These are phyloP conservation scores for Colletotrichum kahawae DNA, from an alignment of 2,329 filamentous ascomycete species.

Conservation along the genomic window DNA sequence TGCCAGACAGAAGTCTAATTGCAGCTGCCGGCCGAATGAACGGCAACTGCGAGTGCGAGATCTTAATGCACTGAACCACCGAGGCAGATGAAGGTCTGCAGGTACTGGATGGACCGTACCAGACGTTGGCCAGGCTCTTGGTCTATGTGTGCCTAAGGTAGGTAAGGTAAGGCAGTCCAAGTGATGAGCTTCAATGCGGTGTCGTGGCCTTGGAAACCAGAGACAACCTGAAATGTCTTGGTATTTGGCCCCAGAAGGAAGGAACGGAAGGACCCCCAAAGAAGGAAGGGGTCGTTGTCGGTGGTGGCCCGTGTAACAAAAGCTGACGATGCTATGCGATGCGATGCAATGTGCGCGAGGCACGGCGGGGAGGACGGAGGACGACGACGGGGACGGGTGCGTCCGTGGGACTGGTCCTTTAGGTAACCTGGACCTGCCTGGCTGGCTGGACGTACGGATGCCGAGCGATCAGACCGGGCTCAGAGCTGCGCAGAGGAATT, in stretches of 20 bases:
- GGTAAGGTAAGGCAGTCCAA: background rate
- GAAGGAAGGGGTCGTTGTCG: background rate
- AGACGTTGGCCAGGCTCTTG: background rate
- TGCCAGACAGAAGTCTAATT: background rate
- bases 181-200: background rate
- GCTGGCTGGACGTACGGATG: background rate
- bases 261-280: background rate
- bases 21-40: background rate
- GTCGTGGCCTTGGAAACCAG: background rate
- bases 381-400: background rate
- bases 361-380: background rate
- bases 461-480: background rate
- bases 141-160: background rate
- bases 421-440: background rate
- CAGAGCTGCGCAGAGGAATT: background rate
- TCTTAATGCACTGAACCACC: background rate
- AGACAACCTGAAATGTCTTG: background rate
- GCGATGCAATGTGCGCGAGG: background rate
- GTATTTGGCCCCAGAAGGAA: background rate
- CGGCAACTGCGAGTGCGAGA: background rate
- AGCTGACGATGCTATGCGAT: background rate
- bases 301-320: background rate
- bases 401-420: background rate
- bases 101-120: background rate
- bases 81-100: background rate